phyloP scores from a whole-genome alignment of 257 asterid species.

The Thymus quinquecostatus region DNA sequence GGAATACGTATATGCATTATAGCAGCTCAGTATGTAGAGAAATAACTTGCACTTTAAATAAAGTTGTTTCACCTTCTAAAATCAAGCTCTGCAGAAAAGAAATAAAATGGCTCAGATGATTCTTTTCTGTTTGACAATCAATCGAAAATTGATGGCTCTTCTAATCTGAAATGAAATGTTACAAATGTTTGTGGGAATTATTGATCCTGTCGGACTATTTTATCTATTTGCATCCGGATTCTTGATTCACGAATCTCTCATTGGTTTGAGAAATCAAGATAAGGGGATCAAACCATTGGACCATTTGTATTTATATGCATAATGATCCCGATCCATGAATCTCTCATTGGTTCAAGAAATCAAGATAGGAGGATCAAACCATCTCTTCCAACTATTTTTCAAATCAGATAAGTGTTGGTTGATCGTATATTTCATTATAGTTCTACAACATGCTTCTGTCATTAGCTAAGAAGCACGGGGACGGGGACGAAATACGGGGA shows the following conservation, averaged over 20 bases:
- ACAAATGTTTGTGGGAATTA: not conserved
- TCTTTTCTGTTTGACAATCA: no score
- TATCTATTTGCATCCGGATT: no score
- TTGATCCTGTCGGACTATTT: not conserved
- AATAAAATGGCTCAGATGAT: no score
- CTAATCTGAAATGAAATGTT: no score
- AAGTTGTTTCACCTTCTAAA: not conserved
- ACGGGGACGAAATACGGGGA: no score
- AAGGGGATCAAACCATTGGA: not conserved
- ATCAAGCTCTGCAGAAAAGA: not conserved
- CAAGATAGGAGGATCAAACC: not conserved
- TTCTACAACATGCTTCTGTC: no score
- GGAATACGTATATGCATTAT: not conserved
- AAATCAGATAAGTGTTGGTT: not conserved
- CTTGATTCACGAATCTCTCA: no score
- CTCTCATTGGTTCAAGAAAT: slow-evolving; percentile 5
- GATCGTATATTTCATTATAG: no score
- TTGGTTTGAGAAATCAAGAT: no score
- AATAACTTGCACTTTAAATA: not conserved
- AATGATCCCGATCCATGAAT: not conserved
- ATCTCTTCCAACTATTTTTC: not conserved
- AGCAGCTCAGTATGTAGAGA: not conserved
- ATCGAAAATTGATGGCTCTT: no score
- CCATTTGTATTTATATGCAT: slow-evolving; percentile 4
- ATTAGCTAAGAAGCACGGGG: no score